These are phyloP conservation scores for Aegilops tauschii DNA, from an alignment of 176 grass and related monocot genomes.

Conservation along the genomic window DNA sequence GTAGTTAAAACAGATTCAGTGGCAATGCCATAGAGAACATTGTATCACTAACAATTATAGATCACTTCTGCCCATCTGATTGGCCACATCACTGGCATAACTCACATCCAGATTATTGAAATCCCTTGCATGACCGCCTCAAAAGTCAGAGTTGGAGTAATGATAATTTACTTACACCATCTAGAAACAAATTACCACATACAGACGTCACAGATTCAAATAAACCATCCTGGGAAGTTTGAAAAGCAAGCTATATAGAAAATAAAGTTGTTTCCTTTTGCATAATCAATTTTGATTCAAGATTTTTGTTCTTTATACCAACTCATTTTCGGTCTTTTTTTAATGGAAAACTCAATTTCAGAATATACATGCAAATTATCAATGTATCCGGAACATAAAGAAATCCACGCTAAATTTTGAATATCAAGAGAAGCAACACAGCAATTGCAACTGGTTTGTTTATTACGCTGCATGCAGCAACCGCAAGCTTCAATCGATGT, in stretches of 20 bases:
- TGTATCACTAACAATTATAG: not conserved
- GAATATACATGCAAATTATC: not conserved
- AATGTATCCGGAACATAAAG: not conserved
- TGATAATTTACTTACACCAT: not conserved
- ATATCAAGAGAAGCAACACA: conserved; percentile 1
- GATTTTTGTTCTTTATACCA: not conserved
- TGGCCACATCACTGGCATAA: not conserved
- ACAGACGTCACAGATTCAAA: not conserved
- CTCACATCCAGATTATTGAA: conserved; percentile 5
- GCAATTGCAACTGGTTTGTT: conserved; percentile 1
- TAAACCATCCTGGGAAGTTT: not conserved
- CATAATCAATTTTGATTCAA: not conserved
- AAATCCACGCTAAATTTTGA: not conserved
- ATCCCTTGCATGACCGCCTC: not conserved
- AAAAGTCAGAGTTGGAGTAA: not conserved
- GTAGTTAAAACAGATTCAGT: conserved; percentile 6
- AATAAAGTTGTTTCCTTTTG: not conserved
- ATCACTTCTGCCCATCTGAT: not conserved
- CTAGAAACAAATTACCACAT: not conserved
- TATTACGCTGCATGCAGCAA: not conserved
- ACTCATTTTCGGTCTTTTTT: not conserved
- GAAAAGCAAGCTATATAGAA: not conserved
- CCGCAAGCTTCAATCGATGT: not conserved
- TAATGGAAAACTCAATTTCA: not conserved
- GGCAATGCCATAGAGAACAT: not conserved